Conservation (phyloP, 306 rosid species). For the Malus fusca region DNA sequence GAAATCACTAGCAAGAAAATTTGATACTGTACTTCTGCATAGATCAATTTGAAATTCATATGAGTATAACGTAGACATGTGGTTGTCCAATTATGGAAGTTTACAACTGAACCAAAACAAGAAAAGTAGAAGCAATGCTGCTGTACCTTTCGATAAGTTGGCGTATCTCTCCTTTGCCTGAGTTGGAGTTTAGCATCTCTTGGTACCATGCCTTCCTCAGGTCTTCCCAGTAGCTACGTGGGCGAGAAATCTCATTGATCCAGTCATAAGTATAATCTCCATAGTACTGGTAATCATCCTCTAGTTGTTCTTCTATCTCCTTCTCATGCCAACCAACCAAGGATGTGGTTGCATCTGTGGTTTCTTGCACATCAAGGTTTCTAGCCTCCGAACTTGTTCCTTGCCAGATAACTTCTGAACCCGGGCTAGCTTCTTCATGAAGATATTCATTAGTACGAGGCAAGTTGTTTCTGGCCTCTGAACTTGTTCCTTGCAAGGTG, state of each 20-base stretch:
- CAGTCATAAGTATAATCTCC: constrained; percentile 48
- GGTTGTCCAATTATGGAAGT: background rate
- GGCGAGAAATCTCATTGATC: constrained; percentile 73
- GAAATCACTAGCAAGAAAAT: constrained; percentile 60
- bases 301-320: constrained; percentile 27
- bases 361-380: constrained; percentile 16
- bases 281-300: constrained; percentile 20
- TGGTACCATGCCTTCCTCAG: constrained; percentile 72
- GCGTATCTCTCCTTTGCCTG: constrained; percentile 62
- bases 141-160: constrained; percentile 69
- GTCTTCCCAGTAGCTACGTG: constrained; percentile 85
- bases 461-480: constrained; percentile 2
- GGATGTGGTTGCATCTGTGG: constrained; percentile 4
- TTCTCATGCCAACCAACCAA: constrained; percentile 26
- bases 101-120: background rate
- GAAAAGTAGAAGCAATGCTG: background rate
- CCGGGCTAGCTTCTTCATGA: background rate
- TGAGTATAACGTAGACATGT: background rate
- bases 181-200: constrained; percentile 58
- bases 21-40: constrained; percentile 74
- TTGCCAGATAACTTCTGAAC: background rate
- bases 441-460: background rate
- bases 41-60: constrained; percentile 8
- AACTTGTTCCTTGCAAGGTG: background rate
- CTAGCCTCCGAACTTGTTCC: constrained; percentile 3